Conservation (phyloP, 148 eudicot species). For the Spergularia bocconei region DNA sequence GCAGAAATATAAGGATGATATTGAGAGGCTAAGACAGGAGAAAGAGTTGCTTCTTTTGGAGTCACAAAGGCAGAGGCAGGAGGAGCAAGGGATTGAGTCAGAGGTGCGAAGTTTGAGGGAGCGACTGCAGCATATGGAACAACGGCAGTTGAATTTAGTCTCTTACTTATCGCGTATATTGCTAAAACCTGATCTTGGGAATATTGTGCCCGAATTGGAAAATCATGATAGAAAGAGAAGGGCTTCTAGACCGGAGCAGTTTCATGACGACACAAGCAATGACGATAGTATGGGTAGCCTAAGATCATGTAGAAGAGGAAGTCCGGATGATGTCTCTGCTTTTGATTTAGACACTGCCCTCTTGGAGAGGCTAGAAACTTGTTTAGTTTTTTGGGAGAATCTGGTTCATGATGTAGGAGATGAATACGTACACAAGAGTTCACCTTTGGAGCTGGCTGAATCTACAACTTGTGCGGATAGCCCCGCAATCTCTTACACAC, state of each 20-base stretch:
- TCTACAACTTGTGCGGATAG: constrained; percentile 52
- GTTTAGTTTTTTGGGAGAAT: constrained; percentile 64
- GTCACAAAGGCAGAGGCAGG: constrained; percentile 47
- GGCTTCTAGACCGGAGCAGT: constrained; percentile 37
- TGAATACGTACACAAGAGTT: constrained; percentile 24
- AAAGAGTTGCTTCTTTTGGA: constrained; percentile 48
- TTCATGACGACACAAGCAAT: constrained; percentile 34
- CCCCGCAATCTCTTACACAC: constrained; percentile 65
- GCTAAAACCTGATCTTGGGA: constrained; percentile 48
- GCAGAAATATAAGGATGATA: constrained; percentile 51
- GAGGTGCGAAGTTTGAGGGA: constrained; percentile 44
- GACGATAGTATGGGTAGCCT: constrained; percentile 29
- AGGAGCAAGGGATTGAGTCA: constrained; percentile 39
- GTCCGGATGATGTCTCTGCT: constrained; percentile 32
- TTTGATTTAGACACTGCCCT: constrained; percentile 41
- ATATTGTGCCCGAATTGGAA: constrained; percentile 43
- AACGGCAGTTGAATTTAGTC: constrained; percentile 41
- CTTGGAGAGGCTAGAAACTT: constrained; percentile 59
- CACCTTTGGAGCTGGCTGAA: constrained; percentile 48
- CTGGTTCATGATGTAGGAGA: constrained; percentile 34
- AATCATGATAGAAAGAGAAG: constrained; percentile 73
- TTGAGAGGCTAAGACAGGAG: constrained; percentile 53
- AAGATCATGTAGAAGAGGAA: constrained; percentile 34
- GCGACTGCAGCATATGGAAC: constrained; percentile 46
- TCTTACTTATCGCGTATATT: constrained; percentile 45